Percentiles rank a stretch among this genome's conserved stretches.
Evolutionary conservation across 106 monocot species (phyloP).

Genomic region (Dendrobium catenatum): DNA sequence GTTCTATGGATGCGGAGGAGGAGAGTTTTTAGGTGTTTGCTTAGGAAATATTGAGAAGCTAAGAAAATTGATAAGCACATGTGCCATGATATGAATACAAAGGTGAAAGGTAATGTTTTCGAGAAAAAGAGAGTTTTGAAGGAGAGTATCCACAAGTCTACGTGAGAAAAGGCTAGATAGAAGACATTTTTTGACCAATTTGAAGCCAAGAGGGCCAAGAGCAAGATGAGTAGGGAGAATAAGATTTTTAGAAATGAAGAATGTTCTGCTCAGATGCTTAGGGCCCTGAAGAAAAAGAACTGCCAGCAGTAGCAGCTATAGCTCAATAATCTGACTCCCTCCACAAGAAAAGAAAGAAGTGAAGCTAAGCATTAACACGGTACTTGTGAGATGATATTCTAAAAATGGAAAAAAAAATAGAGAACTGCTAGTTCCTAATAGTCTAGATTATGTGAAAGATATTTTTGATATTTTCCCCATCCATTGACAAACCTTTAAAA

Average conservation of each 20-base stretch:
- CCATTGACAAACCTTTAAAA: too few species aligned
- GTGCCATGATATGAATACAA: constrained; percentile 42
- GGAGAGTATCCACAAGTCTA: constrained; percentile 45
- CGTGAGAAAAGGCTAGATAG: constrained; percentile 32
- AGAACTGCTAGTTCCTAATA: too few species aligned
- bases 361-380: too few species aligned
- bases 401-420: too few species aligned
- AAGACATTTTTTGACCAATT: constrained; percentile 21
- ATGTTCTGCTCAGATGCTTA: constrained; percentile 16
- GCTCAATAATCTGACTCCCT: too few species aligned
- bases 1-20: constrained; percentile 49
- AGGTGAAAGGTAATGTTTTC: constrained; percentile 42
- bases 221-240: constrained; percentile 33
- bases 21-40: constrained; percentile 31
- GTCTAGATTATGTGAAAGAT: too few species aligned
- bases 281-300: too few species aligned
- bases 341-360: too few species aligned
- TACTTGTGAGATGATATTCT: too few species aligned
- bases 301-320: too few species aligned
- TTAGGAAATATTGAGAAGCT: constrained; percentile 27
- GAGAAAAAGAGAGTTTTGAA: constrained; percentile 37
- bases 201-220: constrained; percentile 10
- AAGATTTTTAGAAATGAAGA: constrained; percentile 29
- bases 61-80: constrained; percentile 47
- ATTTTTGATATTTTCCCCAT: too few species aligned